These are phyloP conservation scores for Cryomyces antarcticus DNA, from an alignment of 495 filamentous ascomycete species.

Conservation along the genomic window DNA sequence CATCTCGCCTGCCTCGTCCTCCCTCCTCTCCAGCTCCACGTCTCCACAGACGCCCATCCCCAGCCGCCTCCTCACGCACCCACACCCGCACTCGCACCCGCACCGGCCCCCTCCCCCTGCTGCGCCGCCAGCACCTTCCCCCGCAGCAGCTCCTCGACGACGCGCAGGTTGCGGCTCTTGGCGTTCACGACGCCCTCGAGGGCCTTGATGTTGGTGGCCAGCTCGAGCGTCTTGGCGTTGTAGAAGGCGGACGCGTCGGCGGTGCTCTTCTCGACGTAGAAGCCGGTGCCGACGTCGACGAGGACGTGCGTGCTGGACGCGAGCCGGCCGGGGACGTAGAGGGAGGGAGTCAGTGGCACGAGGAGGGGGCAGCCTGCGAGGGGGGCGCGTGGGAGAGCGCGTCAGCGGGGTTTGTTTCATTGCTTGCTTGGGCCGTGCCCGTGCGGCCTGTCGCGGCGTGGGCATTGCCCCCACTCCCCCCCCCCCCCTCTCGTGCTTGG, in stretches of 20 bases:
- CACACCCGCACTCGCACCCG: conserved; percentile 6
- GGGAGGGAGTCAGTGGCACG: conserved; percentile 75
- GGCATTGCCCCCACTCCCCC: neutral
- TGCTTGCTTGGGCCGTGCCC: neutral
- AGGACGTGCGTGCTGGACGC: conserved; percentile 62
- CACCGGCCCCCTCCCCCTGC: conserved; percentile 3
- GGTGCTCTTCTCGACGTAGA: conserved; percentile 83
- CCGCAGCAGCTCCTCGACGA: conserved; percentile 48
- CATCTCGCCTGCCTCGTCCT: neutral
- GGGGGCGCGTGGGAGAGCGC: conserved; percentile 2
- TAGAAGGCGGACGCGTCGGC: conserved; percentile 73
- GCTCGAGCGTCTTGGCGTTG: conserved; percentile 57
- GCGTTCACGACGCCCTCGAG: conserved; percentile 69
- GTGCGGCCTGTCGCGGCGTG: neutral
- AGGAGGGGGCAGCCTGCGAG: conserved; percentile 44
- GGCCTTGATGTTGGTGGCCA: conserved; percentile 60
- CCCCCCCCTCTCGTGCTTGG: no score
- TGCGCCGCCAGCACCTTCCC: neutral
- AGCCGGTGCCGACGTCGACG: conserved; percentile 91
- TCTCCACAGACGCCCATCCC: neutral
- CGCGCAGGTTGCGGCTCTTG: conserved; percentile 63
- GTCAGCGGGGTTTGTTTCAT: neutral
- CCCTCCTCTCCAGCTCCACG: neutral
- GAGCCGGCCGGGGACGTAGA: conserved; percentile 77
- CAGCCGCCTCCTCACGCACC: conserved; percentile 3